Percentiles rank a stretch among this genome's conserved stretches.
These are phyloP conservation scores for Magnolia sinica DNA, from an alignment of 164 flowering plant species.

Conservation along the genomic window DNA sequence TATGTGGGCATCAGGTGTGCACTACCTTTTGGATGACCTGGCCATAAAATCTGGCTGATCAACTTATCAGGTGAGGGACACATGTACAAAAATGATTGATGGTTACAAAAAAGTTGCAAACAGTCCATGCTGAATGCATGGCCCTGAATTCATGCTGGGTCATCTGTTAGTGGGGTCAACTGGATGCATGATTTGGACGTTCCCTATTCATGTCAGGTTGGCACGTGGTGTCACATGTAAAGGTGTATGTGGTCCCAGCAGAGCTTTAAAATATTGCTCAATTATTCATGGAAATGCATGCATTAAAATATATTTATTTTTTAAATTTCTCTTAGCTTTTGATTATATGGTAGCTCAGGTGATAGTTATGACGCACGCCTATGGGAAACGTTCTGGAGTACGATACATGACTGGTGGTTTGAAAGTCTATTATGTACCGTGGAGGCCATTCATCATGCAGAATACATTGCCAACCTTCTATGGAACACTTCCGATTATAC, in stretches of 20 bases:
- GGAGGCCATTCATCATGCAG: conserved; percentile 89
- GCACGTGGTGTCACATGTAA: neutral
- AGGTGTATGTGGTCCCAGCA: too few species aligned
- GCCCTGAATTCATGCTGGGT: neutral
- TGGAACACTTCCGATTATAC: conserved; percentile 83
- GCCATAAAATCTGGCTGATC: too few species aligned
- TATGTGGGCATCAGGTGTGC: too few species aligned
- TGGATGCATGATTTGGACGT: neutral
- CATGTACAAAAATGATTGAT: too few species aligned
- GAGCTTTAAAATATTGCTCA: neutral
- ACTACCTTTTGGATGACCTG: too few species aligned
- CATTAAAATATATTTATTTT: neutral
- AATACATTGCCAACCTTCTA: conserved; percentile 81
- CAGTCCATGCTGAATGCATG: too few species aligned
- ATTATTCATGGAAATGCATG: neutral
- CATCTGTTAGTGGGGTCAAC: neutral
- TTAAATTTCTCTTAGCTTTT: neutral
- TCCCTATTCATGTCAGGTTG: neutral
- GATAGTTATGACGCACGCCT: conserved; percentile 93
- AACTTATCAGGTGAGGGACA: too few species aligned
- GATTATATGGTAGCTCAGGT: conserved; percentile 43
- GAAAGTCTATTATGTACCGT: conserved; percentile 87
- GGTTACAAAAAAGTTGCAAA: too few species aligned
- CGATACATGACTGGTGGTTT: conserved; percentile 91
- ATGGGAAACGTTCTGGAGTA: conserved; percentile 86